These are phyloP conservation scores for Macrocystidia cucumis DNA, from an alignment of 1,284 basidiomycete species.

Conservation along the genomic window DNA sequence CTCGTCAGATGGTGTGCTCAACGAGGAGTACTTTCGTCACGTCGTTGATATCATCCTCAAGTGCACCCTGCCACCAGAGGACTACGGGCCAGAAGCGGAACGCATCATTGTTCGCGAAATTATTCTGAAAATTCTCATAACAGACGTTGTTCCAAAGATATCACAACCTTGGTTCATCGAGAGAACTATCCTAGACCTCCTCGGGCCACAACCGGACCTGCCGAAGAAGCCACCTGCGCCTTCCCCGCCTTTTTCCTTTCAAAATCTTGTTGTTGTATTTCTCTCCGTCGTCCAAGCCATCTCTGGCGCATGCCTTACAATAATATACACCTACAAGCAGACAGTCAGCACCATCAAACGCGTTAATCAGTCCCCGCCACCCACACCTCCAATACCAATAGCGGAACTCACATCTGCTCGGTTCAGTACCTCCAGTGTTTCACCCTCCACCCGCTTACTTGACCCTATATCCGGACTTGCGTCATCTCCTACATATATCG, in stretches of 20 bases:
- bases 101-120: slow-evolving; percentile 73
- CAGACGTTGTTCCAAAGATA: slow-evolving; percentile 57
- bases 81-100: slow-evolving; percentile 65
- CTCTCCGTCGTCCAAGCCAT: slow-evolving; percentile 68
- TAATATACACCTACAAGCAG: slow-evolving; percentile 64
- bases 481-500: not conserved
- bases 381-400: slow-evolving; percentile 7
- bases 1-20: slow-evolving; percentile 48
- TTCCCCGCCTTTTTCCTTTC: slow-evolving; percentile 40
- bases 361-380: slow-evolving; percentile 40
- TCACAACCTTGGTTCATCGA: slow-evolving; percentile 82
- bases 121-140: slow-evolving; percentile 61
- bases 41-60: slow-evolving; percentile 65
- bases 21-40: slow-evolving; percentile 74
- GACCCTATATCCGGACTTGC: not conserved
- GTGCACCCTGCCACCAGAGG: slow-evolving; percentile 57
- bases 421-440: too few relatives aligned
- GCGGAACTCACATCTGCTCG: too few relatives aligned
- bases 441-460: not conserved
- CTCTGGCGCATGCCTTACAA: slow-evolving; percentile 57
- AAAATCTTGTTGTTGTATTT: slow-evolving; percentile 53
- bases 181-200: slow-evolving; percentile 49
- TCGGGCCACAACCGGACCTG: slow-evolving; percentile 36
- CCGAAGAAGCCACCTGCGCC: slow-evolving; percentile 15
- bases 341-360: slow-evolving; percentile 53